phyloP scores from a whole-genome alignment of 2,329 filamentous ascomycete genomes.

The Kalaharituber pfeilii region DNA sequence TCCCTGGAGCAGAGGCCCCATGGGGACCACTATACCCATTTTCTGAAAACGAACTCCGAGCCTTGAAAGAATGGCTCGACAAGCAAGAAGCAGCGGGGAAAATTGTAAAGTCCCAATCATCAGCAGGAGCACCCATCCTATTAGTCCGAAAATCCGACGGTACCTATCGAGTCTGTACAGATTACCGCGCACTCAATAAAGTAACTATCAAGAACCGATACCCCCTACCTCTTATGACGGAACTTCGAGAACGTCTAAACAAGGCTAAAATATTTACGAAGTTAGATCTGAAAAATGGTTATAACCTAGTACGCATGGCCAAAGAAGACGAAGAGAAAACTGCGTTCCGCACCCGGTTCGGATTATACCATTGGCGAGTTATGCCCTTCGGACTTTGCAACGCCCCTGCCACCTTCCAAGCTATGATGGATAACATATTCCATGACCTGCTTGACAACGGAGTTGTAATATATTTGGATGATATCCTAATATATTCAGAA shows the following conservation, averaged over 20 bases:
- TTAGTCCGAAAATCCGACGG: neutral
- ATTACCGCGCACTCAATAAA: slow-evolving; percentile 5
- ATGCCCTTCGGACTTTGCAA: slow-evolving; percentile 16
- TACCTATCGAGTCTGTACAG: neutral
- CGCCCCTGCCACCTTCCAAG: slow-evolving; percentile 21
- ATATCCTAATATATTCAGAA: slow-evolving; percentile 5
- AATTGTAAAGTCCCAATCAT: neutral
- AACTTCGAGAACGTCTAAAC: neutral
- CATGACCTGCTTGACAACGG: slow-evolving; percentile 9
- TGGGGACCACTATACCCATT: neutral
- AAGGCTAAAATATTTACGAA: slow-evolving; percentile 2
- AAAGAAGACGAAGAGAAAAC: slow-evolving; percentile 14
- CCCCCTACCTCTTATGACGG: slow-evolving; percentile 3
- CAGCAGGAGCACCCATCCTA: neutral
- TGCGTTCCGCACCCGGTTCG: slow-evolving; percentile 13
- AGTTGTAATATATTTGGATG: slow-evolving; percentile 18
- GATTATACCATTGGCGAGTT: slow-evolving; percentile 7
- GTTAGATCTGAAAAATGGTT: slow-evolving; percentile 1
- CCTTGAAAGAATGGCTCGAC: neutral
- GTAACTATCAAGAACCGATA: slow-evolving; percentile 6
- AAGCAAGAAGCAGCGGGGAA: neutral
- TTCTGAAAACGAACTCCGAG: neutral
- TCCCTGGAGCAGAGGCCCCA: neutral
- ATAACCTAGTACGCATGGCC: neutral
- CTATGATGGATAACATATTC: slow-evolving; percentile 8